Percentiles rank a stretch among this genome's conserved stretches.
Conservation (phyloP, 306 rosid genomes). For the Lupinus albus region DNA sequence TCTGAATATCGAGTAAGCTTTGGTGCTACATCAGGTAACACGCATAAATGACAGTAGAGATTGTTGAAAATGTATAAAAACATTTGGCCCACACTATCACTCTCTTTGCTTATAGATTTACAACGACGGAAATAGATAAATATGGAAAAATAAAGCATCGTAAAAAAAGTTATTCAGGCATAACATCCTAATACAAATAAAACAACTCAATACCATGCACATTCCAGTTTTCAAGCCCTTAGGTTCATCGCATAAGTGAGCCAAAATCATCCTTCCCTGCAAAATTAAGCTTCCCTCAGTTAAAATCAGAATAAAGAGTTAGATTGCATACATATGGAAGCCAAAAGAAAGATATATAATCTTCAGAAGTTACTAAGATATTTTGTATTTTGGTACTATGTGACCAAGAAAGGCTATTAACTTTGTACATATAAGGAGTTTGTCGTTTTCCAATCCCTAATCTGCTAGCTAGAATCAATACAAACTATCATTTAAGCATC, state of each 20-base stretch:
- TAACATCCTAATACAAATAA: slow-evolving; percentile 31
- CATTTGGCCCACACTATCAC: neutral
- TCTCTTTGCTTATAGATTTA: neutral
- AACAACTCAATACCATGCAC: slow-evolving; percentile 82
- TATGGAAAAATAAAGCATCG: slow-evolving; percentile 19
- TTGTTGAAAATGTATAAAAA: neutral
- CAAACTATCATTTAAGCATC: slow-evolving; percentile 3
- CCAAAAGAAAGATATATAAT: slow-evolving; percentile 11
- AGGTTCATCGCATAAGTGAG: slow-evolving; percentile 97
- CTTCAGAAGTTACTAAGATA: neutral
- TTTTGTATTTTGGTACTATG: too few relatives aligned
- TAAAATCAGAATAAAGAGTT: slow-evolving; percentile 17
- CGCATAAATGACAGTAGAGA: slow-evolving; percentile 11
- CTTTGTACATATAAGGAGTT: too few relatives aligned
- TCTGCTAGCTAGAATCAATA: neutral
- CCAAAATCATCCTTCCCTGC: slow-evolving; percentile 95
- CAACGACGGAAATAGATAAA: slow-evolving; percentile 4
- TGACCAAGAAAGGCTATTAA: too few relatives aligned
- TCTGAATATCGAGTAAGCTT: slow-evolving; percentile 9
- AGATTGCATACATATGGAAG: slow-evolving; percentile 18
- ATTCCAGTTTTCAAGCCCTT: slow-evolving; percentile 97
- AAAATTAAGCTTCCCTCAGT: slow-evolving; percentile 48
- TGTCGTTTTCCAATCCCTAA: too few relatives aligned
- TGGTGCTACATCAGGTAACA: slow-evolving; percentile 1
- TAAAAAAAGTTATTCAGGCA: slow-evolving; percentile 13